Percentiles rank a stretch among this genome's conserved stretches.
Evolutionary conservation across 2,329 filamentous ascomycete genomes (phyloP).

Genomic region (Lecanosticta acicola): DNA sequence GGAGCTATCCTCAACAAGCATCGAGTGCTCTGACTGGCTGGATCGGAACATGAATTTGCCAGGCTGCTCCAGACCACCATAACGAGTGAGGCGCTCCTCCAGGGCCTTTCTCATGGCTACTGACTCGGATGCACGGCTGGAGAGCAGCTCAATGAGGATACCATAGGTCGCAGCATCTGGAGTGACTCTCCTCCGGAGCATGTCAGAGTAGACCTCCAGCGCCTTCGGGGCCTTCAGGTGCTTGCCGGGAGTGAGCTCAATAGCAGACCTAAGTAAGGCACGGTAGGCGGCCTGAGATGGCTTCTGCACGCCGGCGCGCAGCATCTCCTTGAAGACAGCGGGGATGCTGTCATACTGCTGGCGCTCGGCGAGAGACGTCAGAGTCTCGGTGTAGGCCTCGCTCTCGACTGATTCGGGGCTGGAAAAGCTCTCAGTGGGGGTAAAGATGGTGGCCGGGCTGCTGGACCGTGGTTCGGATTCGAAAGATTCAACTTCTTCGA

Average conservation of each 20-base stretch:
- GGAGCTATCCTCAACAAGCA: constrained; percentile 80
- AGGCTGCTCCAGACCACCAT: constrained; percentile 75
- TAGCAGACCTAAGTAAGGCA: constrained; percentile 75
- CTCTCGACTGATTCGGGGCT: constrained; percentile 57
- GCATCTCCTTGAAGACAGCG: constrained; percentile 82
- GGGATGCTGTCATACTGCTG: constrained; percentile 83
- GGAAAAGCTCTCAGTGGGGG: constrained; percentile 27
- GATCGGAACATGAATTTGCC: constrained; percentile 86
- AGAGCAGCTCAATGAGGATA: constrained; percentile 76
- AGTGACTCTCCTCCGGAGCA: constrained; percentile 77
- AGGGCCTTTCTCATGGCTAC: constrained; percentile 65
- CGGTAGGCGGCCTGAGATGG: constrained; percentile 89
- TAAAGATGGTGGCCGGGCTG: constrained; percentile 25
- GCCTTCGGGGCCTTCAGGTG: constrained; percentile 85
- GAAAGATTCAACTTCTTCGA: constrained; percentile 12
- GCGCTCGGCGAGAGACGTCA: constrained; percentile 65
- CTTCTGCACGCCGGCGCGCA: constrained; percentile 70
- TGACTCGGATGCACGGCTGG: constrained; percentile 73
- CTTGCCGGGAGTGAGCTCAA: constrained; percentile 71
- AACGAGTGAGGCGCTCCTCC: constrained; percentile 76
- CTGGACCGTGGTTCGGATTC: constrained; percentile 19
- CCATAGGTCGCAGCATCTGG: constrained; percentile 84
- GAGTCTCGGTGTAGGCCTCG: constrained; percentile 69
- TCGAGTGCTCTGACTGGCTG: constrained; percentile 78
- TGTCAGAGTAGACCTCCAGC: constrained; percentile 91